phyloP scores from a whole-genome alignment of 202 grass and related monocot species.

The Cymbopogon flexuosus region DNA sequence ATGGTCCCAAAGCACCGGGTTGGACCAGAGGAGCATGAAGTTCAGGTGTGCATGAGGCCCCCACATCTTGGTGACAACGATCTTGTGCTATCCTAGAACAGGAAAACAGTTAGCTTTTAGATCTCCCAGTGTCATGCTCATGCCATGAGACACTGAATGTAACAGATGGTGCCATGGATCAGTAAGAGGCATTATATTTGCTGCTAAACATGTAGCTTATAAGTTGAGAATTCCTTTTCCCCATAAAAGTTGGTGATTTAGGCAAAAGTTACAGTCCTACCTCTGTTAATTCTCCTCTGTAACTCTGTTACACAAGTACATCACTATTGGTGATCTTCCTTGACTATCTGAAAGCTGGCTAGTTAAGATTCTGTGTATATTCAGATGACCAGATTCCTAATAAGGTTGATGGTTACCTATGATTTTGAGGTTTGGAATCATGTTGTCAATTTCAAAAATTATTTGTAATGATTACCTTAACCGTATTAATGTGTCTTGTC shows the following conservation, averaged over 20 bases:
- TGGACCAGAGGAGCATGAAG: constrained; percentile 71
- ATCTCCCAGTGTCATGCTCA: constrained; percentile 20
- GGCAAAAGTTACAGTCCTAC: constrained; percentile 21
- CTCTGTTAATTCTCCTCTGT: constrained; percentile 31
- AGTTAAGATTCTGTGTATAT: constrained; percentile 38
- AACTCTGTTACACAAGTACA: constrained; percentile 15
- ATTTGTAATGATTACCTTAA: constrained; percentile 21
- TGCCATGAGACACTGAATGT: constrained; percentile 27
- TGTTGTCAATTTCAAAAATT: not conserved
- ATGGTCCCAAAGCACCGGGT: constrained; percentile 64
- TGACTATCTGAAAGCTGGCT: constrained; percentile 41
- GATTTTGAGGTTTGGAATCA: constrained; percentile 7
- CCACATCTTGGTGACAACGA: constrained; percentile 55
- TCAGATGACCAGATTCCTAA: constrained; percentile 27
- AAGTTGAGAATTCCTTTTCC: constrained; percentile 7
- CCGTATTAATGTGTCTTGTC: not conserved
- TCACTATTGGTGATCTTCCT: constrained; percentile 38
- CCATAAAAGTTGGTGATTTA: constrained; percentile 30
- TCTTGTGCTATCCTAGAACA: constrained; percentile 55
- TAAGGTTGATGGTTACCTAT: constrained; percentile 30
- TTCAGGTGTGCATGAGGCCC: constrained; percentile 71
- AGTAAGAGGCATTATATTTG: constrained; percentile 17
- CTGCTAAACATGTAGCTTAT: constrained; percentile 19
- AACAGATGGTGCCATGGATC: constrained; percentile 27
- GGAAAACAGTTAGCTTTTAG: constrained; percentile 28